phyloP scores from a whole-genome alignment of 148 eudicot genomes.

The Silene uniflora region DNA sequence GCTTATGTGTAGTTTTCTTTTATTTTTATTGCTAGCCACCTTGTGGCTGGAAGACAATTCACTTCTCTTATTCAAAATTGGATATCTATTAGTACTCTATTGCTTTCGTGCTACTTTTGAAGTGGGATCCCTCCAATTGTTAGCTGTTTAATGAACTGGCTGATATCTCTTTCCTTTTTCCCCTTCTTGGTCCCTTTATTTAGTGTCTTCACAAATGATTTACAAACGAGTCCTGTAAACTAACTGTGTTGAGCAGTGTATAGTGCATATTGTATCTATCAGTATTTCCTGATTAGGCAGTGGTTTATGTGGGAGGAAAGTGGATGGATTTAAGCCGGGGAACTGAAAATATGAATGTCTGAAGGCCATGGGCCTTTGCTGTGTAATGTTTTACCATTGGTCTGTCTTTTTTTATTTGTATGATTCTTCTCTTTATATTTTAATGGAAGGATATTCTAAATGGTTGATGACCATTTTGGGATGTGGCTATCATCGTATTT shows the following conservation, averaged over 20 bases:
- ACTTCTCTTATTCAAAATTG: too few species aligned
- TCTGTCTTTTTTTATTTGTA: too few species aligned
- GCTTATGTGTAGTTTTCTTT: too few species aligned
- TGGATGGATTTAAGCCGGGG: not conserved
- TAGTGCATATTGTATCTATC: not conserved
- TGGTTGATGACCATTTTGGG: too few species aligned
- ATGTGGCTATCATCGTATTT: too few species aligned
- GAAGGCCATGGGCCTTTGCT: not conserved
- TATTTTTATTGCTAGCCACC: too few species aligned
- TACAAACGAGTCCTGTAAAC: not conserved
- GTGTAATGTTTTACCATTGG: not conserved
- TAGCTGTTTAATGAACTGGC: too few species aligned
- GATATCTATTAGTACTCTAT: too few species aligned
- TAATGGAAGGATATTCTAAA: too few species aligned
- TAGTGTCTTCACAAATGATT: not conserved
- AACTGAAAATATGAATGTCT: not conserved
- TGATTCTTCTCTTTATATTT: too few species aligned
- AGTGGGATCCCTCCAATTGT: too few species aligned
- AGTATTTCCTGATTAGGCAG: not conserved
- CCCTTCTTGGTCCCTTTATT: not conserved
- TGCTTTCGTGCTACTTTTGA: too few species aligned
- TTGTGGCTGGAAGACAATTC: not conserved
- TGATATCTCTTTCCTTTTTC: not conserved
- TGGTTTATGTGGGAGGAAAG: not conserved
- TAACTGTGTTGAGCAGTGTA: not conserved